These are phyloP conservation scores for Hypoxylon fuscum DNA, from an alignment of 495 filamentous ascomycete species.

Conservation along the genomic window DNA sequence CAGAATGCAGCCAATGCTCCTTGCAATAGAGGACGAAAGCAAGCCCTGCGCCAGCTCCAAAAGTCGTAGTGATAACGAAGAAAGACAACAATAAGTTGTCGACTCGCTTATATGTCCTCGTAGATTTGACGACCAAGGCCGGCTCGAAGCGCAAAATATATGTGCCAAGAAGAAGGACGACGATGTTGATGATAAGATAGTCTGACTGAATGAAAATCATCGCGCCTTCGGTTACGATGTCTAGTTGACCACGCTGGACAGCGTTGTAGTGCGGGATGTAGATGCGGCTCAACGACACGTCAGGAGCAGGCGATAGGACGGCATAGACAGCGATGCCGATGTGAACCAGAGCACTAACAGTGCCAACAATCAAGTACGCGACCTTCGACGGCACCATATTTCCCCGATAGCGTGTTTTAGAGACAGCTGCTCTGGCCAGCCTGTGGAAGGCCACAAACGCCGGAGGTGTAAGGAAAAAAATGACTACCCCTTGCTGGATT, in stretches of 20 bases:
- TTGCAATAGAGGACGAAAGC: conserved; percentile 8
- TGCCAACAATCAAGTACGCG: conserved; percentile 7
- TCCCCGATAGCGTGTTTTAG: neutral
- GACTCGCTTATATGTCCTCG: neutral
- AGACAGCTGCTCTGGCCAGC: neutral
- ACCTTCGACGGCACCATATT: neutral
- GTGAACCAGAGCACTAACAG: conserved; percentile 6
- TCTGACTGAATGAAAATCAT: conserved; percentile 9
- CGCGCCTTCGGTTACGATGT: conserved; percentile 5
- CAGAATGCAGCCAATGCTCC: conserved; percentile 14
- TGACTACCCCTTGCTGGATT: neutral
- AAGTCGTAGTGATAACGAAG: neutral
- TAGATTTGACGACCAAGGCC: neutral
- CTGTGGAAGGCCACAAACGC: conserved; percentile 1
- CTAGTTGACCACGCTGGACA: conserved; percentile 2
- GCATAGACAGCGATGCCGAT: conserved; percentile 3
- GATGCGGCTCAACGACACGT: conserved; percentile 5
- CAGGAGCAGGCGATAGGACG: neutral
- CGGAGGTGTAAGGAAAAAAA: conserved; percentile 6
- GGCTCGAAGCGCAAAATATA: conserved; percentile 6
- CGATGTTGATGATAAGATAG: conserved; percentile 4
- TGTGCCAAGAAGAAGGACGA: conserved; percentile 6
- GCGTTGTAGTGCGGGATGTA: conserved; percentile 5
- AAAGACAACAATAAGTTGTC: neutral
- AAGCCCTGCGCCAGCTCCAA: conserved; percentile 7